These are phyloP conservation scores for Pogostemon cablin DNA, from an alignment of 257 asterid genomes.

Conservation along the genomic window DNA sequence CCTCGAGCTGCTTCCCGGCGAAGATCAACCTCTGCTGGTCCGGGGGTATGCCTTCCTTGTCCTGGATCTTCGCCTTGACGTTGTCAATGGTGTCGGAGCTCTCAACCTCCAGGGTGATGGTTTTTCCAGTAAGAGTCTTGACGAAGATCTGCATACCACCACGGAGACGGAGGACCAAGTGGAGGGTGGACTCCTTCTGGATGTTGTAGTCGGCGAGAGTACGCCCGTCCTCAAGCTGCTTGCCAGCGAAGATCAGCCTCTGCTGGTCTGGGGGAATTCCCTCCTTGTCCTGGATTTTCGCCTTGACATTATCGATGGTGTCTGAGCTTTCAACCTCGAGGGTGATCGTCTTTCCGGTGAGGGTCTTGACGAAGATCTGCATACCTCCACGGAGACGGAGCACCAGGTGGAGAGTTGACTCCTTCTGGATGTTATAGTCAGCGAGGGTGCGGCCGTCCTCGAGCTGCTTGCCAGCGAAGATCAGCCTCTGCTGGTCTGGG, in stretches of 20 bases:
- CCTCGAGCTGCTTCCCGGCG: conserved; percentile 72
- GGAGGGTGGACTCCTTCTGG: conserved; percentile 55
- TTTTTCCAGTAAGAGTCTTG: conserved; percentile 56
- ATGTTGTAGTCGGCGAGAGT: conserved; percentile 55
- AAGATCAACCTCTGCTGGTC: conserved; percentile 81
- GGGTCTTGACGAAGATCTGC: conserved; percentile 48
- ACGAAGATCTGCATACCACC: conserved; percentile 65
- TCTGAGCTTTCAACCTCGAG: conserved; percentile 44
- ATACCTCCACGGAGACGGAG: conserved; percentile 46
- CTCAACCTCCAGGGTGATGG: conserved; percentile 51
- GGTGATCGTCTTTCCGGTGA: conserved; percentile 45
- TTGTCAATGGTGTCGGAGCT: conserved; percentile 64
- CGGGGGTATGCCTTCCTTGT: conserved; percentile 78
- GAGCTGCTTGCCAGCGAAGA: conserved; percentile 14
- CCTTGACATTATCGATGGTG: conserved; percentile 11
- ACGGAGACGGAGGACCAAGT: conserved; percentile 52
- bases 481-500: no score
- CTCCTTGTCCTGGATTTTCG: conserved; percentile 33
- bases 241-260: conserved; percentile 50
- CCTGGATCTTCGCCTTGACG: conserved; percentile 63
- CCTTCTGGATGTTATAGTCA: conserved; percentile 49
- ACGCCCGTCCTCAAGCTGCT: conserved; percentile 54
- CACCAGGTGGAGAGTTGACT: conserved; percentile 49
- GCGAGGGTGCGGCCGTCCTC: conserved; percentile 35
- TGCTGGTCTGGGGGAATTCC: conserved; percentile 41